phyloP scores from a whole-genome alignment of 2,329 filamentous ascomycete genomes.

The Tolypocladium paradoxum region DNA sequence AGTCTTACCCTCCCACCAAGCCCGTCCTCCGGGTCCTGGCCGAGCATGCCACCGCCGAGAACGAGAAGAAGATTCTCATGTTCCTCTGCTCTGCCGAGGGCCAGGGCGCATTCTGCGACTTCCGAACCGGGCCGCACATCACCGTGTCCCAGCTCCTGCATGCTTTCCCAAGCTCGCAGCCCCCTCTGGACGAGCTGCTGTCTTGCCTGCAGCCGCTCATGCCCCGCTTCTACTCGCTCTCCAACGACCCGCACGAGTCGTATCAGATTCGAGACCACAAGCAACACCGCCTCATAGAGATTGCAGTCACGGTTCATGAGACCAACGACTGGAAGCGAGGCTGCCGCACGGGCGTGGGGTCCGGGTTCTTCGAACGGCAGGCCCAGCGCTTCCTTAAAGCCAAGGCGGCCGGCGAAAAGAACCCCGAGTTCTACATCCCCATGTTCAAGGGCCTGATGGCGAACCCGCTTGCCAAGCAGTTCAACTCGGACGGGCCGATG shows the following conservation, averaged over 20 bases:
- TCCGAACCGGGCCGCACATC: slow-evolving; percentile 80
- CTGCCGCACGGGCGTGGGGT: slow-evolving; percentile 72
- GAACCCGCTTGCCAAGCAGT: slow-evolving; percentile 86
- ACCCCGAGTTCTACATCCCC: slow-evolving; percentile 63
- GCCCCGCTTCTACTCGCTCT: slow-evolving; percentile 97
- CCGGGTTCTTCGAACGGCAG: slow-evolving; percentile 84
- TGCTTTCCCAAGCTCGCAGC: slow-evolving; percentile 86
- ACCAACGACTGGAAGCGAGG: slow-evolving; percentile 66
- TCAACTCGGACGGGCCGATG: slow-evolving; percentile 92
- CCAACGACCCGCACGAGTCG: slow-evolving; percentile 81
- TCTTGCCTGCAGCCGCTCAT: slow-evolving; percentile 78
- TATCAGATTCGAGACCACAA: slow-evolving; percentile 58
- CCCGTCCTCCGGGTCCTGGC: slow-evolving; percentile 73
- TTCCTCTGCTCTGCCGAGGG: slow-evolving; percentile 85
- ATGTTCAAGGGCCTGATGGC: slow-evolving; percentile 99
- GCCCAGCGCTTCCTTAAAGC: slow-evolving; percentile 62
- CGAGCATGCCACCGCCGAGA: slow-evolving; percentile 67
- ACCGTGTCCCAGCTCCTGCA: slow-evolving; percentile 76
- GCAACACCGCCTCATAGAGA: slow-evolving; percentile 74
- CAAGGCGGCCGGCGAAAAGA: slow-evolving; percentile 46
- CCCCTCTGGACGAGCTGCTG: slow-evolving; percentile 72
- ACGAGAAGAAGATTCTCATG: slow-evolving; percentile 80
- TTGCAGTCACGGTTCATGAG: slow-evolving; percentile 95
- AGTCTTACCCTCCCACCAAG: slow-evolving; percentile 88
- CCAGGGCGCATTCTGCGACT: slow-evolving; percentile 85